Evolutionary conservation across 495 filamentous ascomycete species (phyloP), one percentile per base, ranked within the genome.

Genomic region (Penicillium angulare): DNA sequence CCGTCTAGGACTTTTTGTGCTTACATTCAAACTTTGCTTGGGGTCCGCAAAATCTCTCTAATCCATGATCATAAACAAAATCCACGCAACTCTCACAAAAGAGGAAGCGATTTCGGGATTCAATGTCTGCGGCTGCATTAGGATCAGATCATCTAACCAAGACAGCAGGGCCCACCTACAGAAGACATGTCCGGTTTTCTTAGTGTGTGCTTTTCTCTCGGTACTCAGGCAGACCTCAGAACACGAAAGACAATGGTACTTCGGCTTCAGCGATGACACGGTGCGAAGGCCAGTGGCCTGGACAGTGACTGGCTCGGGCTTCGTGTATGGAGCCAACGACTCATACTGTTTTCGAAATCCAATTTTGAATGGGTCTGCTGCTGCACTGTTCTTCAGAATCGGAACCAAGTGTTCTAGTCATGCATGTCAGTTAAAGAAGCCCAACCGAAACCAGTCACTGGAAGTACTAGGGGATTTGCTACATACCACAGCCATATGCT

Each of bases 1-100:
- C n/a, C n/a, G 34, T 3, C 34, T 9, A 20, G 13, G 2, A 18
- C 3, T 10, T 35, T 35, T 50, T n/a, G 66, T 69, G 54, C 43
- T 63, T 9, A 8, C 58, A 34, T 21, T 64, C 51, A 26, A 53
- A 59, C 43, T 67, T 61, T 27, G 56, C 47, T 7, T 61, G 35
- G 9, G 72, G 66, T 1, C 64, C 70, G 23, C 71, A 61, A 15
- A 89, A 74, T 24, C 86, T 80, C 58, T 96, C 91, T 21, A 95
- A 73, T 7, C 83, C 85, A 38, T 88, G 86, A 58, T 96, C 91
- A 73, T 89, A 95, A 35, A 96, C 83, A 53, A 93, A 86, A 63
- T 96, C 91, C 32, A 81, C 78, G 59, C 91, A 96, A 51, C 82
- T 76, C 57, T 92, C 87, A 69, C 91, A 96, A 61, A 85, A 95